These are phyloP conservation scores for Phytophthora tubulina DNA, from an alignment of 352 stramenopile species.

Conservation along the genomic window DNA sequence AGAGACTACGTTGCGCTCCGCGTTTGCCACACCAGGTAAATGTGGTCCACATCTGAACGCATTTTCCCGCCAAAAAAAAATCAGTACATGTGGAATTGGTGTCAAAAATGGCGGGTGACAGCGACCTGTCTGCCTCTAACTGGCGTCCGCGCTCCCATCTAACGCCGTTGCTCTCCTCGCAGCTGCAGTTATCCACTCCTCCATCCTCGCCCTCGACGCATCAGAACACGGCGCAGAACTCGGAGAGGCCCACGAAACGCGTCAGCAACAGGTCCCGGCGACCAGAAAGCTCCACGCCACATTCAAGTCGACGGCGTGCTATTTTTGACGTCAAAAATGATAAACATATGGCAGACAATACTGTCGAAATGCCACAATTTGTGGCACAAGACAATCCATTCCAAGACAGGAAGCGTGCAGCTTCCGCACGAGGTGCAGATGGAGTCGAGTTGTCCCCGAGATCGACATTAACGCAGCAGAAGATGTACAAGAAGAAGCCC, in stretches of 20 bases:
- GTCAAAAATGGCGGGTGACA: neutral
- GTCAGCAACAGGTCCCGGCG: slow-evolving; percentile 1
- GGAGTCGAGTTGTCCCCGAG: slow-evolving; percentile 12
- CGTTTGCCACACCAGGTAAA: too few relatives aligned
- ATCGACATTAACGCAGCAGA: slow-evolving; percentile 9
- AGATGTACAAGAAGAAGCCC: slow-evolving; percentile 43
- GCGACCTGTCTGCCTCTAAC: neutral
- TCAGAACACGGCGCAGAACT: slow-evolving; percentile 10
- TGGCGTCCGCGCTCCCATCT: slow-evolving; percentile 13
- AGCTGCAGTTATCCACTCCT: slow-evolving; percentile 33
- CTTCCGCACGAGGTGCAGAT: neutral
- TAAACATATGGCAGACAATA: neutral
- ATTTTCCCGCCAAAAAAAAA: too few relatives aligned
- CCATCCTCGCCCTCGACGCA: slow-evolving; percentile 3
- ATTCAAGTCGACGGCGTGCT: slow-evolving; percentile 14
- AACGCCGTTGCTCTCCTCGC: slow-evolving; percentile 31
- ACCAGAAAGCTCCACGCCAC: neutral
- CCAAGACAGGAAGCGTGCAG: slow-evolving; percentile 32
- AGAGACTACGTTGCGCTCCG: too few relatives aligned
- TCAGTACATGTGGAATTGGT: neutral
- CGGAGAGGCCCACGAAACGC: slow-evolving; percentile 17
- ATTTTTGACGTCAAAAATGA: slow-evolving; percentile 33
- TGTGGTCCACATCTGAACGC: too few relatives aligned
- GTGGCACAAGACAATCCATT: slow-evolving; percentile 4
- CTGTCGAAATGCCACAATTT: slow-evolving; percentile 1